Evolutionary conservation across 1,284 basidiomycete genomes (phyloP).

Genomic region (Blastosporella zonata): DNA sequence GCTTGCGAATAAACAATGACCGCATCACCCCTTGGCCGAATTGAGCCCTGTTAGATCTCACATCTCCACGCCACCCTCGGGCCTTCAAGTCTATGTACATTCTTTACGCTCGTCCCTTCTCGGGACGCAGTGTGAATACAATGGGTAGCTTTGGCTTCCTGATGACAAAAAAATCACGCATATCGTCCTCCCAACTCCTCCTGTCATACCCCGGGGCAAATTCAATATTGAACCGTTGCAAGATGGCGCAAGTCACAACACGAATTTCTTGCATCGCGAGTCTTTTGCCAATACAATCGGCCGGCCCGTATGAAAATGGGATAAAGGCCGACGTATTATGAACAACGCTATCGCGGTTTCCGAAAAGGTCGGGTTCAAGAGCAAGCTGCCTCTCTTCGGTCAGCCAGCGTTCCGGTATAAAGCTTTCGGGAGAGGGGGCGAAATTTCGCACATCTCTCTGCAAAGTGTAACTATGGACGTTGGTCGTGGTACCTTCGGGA

Average conservation of each 20-base stretch:
- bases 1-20: neutral
- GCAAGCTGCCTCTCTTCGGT: constrained; percentile 5
- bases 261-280: constrained; percentile 29
- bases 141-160: constrained; percentile 19
- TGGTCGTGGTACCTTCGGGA: constrained; percentile 36
- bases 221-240: constrained; percentile 23
- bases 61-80: neutral
- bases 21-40: neutral
- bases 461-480: constrained; percentile 34
- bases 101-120: neutral
- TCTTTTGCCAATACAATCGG: constrained; percentile 28
- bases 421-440: constrained; percentile 36
- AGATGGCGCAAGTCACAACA: constrained; percentile 21
- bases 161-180: constrained; percentile 22
- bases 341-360: constrained; percentile 4
- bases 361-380: constrained; percentile 14
- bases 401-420: constrained; percentile 45
- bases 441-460: constrained; percentile 41
- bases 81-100: too few species aligned
- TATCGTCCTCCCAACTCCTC: constrained; percentile 19
- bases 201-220: constrained; percentile 20
- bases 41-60: neutral
- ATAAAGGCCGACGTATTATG: constrained; percentile 27
- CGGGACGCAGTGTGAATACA: constrained; percentile 6
- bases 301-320: constrained; percentile 30